phyloP scores from a whole-genome alignment of 257 asterid genomes.

The Plantago elongata region DNA sequence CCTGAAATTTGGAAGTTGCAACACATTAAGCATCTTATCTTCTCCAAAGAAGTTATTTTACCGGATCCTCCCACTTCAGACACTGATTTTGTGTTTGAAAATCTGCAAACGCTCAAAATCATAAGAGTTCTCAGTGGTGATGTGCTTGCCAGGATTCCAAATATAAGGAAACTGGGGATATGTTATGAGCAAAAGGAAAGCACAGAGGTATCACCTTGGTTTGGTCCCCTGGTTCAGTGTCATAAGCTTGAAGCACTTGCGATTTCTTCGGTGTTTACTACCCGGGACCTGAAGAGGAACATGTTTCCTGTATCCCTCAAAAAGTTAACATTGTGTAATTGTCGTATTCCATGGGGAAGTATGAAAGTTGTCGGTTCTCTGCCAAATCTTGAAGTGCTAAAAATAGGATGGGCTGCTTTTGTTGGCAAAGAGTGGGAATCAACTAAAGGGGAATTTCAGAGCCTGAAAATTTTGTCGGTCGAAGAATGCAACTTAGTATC shows the following conservation, averaged over 20 bases:
- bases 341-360: conserved; percentile 13
- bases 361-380: conserved; percentile 12
- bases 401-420: conserved; percentile 1
- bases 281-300: background rate
- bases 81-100: background rate
- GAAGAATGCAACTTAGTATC: background rate
- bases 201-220: background rate
- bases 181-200: background rate
- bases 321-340: conserved; percentile 6
- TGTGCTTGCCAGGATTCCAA: conserved; percentile 7
- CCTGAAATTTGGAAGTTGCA: conserved; percentile 8
- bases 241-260: conserved; percentile 15
- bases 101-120: conserved; percentile 1
- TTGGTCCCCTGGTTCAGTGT: conserved; percentile 7
- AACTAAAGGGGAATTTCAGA: conserved; percentile 16
- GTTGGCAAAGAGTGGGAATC: conserved; percentile 15
- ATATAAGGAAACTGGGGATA: conserved; percentile 16
- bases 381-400: conserved; percentile 21
- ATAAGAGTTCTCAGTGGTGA: conserved; percentile 9
- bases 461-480: conserved; percentile 10
- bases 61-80: background rate
- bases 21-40: conserved; percentile 12
- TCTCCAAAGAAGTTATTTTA: background rate
- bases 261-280: background rate
- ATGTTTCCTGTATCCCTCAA: conserved; percentile 2